phyloP scores from a whole-genome alignment of 257 asterid species.

The Leonotis leonurus region DNA sequence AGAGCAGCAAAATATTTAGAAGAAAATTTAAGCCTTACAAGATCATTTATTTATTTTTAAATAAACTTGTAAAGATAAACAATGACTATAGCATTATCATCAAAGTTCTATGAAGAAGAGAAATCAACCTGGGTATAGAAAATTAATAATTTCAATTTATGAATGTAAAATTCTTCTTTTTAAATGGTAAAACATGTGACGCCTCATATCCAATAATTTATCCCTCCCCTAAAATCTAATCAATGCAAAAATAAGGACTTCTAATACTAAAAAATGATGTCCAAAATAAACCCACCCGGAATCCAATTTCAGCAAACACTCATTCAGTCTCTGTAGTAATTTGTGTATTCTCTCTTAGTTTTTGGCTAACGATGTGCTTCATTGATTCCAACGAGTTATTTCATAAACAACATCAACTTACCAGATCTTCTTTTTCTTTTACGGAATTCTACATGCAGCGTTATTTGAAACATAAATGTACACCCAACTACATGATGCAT shows the following conservation, averaged over 20 bases:
- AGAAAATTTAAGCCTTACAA: not conserved
- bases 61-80: not conserved
- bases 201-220: not conserved
- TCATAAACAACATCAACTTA: constrained; percentile 1
- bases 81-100: not conserved
- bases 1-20: not conserved
- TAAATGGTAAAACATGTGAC: not conserved
- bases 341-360: not conserved
- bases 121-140: not conserved
- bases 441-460: constrained; percentile 5
- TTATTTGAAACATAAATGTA: not conserved
- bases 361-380: not conserved
- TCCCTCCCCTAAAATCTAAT: not conserved
- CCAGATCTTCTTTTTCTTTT: constrained; percentile 6
- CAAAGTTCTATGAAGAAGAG: not conserved
- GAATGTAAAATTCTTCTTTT: not conserved
- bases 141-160: not conserved
- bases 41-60: not conserved
- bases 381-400: not conserved
- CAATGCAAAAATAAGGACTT: not conserved
- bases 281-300: not conserved
- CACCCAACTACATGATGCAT: not conserved
- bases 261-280: not conserved
- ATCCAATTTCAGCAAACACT: not conserved
- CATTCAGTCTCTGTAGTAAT: not conserved